Evolutionary conservation across 306 rosid genomes (phyloP).

Genomic region (Gastrolobium bilobum): DNA sequence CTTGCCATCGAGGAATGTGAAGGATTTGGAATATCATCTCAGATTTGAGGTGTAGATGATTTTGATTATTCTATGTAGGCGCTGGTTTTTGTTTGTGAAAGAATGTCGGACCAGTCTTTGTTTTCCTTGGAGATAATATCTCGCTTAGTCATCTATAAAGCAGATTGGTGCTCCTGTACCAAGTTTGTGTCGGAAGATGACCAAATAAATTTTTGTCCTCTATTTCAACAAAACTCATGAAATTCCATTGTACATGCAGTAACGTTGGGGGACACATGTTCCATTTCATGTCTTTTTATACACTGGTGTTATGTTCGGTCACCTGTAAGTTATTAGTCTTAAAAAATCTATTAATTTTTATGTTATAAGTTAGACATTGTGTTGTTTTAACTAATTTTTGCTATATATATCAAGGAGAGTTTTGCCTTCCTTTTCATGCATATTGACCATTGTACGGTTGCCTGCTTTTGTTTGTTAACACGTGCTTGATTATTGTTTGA

Average conservation of each 20-base stretch:
- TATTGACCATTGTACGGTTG: neutral
- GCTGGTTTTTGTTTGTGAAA: no score
- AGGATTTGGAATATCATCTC: no score
- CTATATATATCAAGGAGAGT: neutral
- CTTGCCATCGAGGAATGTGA: no score
- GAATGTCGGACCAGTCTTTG: no score
- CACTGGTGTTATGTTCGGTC: neutral
- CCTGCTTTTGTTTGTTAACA: neutral
- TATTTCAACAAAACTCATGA: conserved; percentile 34
- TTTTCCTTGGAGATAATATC: no score
- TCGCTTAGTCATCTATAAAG: conserved; percentile 68
- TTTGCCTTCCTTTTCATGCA: neutral
- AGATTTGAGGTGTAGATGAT: no score
- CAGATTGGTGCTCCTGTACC: conserved; percentile 56
- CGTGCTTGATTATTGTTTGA: neutral
- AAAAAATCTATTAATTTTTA: no score
- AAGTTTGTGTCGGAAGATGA: conserved; percentile 94
- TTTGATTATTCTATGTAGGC: no score
- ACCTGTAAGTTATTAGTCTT: no score
- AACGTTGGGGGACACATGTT: conserved; percentile 44
- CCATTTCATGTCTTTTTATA: neutral
- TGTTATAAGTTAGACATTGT: no score
- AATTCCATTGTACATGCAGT: conserved; percentile 40
- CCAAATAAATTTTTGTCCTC: conserved; percentile 49
- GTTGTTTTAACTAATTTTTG: no score